Conservation (phyloP, 345 rosid genomes). For the Dimocarpus longan region DNA sequence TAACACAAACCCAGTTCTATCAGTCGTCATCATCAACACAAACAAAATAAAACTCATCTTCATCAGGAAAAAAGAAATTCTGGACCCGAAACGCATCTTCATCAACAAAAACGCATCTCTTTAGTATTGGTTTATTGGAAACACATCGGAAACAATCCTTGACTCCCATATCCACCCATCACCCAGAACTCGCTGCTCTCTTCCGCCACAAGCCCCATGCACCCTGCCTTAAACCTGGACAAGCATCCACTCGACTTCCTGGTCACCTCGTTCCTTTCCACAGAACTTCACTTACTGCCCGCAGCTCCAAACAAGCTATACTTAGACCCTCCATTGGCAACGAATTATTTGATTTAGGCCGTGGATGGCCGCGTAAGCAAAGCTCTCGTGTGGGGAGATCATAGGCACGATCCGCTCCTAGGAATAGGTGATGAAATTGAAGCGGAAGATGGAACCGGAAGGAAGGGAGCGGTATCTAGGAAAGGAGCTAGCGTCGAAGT, state of each 20-base stretch:
- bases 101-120: no score
- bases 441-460: slow-evolving; percentile 66
- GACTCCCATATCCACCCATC: slow-evolving; percentile 93
- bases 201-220: slow-evolving; percentile 67
- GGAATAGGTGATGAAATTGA: slow-evolving; percentile 45
- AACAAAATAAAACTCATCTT: no score
- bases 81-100: no score
- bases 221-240: slow-evolving; percentile 89
- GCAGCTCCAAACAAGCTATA: slow-evolving; percentile 82
- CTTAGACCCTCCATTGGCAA: slow-evolving; percentile 91
- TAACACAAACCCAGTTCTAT: no score
- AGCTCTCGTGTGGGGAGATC: slow-evolving; percentile 86
- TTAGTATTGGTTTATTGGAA: slow-evolving; percentile 81
- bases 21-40: no score
- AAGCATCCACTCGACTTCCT: slow-evolving; percentile 60
- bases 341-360: slow-evolving; percentile 56
- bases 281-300: slow-evolving; percentile 78
- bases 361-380: slow-evolving; percentile 67
- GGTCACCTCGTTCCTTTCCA: slow-evolving; percentile 70
- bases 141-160: slow-evolving; percentile 71
- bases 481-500: slow-evolving; percentile 79
- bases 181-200: slow-evolving; percentile 87
- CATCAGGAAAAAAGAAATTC: no score
- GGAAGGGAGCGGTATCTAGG: slow-evolving; percentile 87
- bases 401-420: slow-evolving; percentile 81